Evolutionary conservation across 2,329 filamentous ascomycete genomes (phyloP).

Genomic region (Aspergillus viridinutans): DNA sequence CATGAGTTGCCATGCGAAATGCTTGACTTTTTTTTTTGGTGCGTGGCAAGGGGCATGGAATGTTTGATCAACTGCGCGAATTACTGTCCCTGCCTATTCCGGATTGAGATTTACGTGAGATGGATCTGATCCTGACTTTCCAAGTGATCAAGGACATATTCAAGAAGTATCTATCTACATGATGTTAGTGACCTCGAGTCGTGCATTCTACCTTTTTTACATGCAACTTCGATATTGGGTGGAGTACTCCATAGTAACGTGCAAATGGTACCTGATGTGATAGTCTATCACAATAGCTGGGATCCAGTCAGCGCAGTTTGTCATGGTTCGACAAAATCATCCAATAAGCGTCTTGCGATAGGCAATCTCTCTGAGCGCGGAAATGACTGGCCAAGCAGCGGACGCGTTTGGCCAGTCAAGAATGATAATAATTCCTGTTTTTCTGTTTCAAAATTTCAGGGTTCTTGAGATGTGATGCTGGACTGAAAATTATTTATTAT

Average conservation of each 20-base stretch:
- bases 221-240: neutral
- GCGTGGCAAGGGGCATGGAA: neutral
- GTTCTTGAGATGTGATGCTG: neutral
- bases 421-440: neutral
- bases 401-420: neutral
- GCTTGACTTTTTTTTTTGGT: neutral
- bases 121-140: neutral
- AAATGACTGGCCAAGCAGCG: constrained; percentile 1
- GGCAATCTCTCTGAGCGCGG: constrained; percentile 15
- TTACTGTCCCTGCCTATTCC: constrained; percentile 14
- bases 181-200: neutral
- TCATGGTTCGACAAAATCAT: constrained; percentile 16
- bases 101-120: neutral
- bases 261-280: neutral
- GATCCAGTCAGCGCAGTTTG: constrained; percentile 31
- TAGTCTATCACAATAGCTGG: neutral
- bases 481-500: neutral
- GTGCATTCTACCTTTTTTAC: neutral
- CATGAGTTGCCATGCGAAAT: neutral
- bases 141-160: neutral
- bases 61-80: constrained; percentile 22
- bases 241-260: neutral
- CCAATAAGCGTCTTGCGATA: constrained; percentile 29
- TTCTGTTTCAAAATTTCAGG: neutral
- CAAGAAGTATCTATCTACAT: neutral